Evolutionary conservation across 1,284 basidiomycete species (phyloP), one percentile per base, ranked within the genome.

Genomic region (Tylopilus sp.): DNA sequence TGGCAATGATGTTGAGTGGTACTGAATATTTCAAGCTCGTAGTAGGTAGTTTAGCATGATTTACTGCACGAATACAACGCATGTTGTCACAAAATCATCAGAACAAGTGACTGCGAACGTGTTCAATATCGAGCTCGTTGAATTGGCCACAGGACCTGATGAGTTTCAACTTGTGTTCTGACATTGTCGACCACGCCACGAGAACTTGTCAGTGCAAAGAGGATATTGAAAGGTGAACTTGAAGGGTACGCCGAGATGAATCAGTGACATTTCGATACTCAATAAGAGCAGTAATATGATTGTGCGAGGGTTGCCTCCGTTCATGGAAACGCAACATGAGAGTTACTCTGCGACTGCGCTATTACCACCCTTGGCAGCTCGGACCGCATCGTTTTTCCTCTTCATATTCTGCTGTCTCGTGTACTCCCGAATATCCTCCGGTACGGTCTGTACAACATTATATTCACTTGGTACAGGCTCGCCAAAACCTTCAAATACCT

Each of bases 401-500:
- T 39, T 74, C 56, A 65, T 49, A 38, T 76, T 77, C 55, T 74
- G 70, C 29, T 13, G 58, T 36, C 72, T 71, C 32, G 76, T 3
- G 33, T 74, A 60, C 32, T 67, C 72, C 39, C 72, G 65, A 12
- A 77, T 73, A 16, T 63, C 62, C 7, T 69, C 69, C 4, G 74
- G 75, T 36, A 71, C 2, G n/a, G 52, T 54, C 13, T 57, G 29
- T 2, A 74, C 64, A 5, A n/a, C 53, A 24, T 76, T 74, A 26
- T 76, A 77, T 4, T 58, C 2, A 60, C 72, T 65, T 6, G 71
- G 71, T 3, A 75, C 64, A 24, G 72, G 72, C 39, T 76, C 71
- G 3, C 74, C 71, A 24, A 74, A 70, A n/a, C 71, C 72, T 29
- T 74, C 69, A 5, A 75, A 74, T n/a, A 73, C 67, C 72, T 76